Percentiles rank a stretch among this genome's conserved stretches.
phyloP scores from a whole-genome alignment of 768 basidiomycete genomes.

The Phylloporus arenicola region DNA sequence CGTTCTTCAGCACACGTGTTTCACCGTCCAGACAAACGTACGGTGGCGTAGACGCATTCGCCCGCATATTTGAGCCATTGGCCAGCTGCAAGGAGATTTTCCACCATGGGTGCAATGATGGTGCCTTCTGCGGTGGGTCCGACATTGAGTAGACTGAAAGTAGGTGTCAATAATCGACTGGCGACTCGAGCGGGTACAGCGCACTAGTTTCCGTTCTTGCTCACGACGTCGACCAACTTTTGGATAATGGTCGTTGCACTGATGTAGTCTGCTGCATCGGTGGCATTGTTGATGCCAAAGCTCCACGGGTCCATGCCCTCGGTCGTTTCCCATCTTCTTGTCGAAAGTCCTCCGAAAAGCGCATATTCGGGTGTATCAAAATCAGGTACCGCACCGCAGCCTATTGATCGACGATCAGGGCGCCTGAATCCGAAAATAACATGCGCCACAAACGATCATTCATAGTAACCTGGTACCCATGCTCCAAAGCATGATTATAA shows the following conservation, averaged over 20 bases:
- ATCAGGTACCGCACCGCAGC: conserved; percentile 46
- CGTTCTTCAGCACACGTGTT: not conserved
- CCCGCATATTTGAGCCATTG: conserved; percentile 47
- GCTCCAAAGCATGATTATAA: conserved; percentile 39
- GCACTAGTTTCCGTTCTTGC: conserved; percentile 60
- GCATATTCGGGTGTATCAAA: conserved; percentile 55
- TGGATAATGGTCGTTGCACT: conserved; percentile 45
- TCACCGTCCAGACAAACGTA: conserved; percentile 15
- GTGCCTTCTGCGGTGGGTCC: conserved; percentile 53
- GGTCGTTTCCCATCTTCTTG: conserved; percentile 50
- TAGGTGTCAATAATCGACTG: not conserved
- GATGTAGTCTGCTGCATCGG: conserved; percentile 42
- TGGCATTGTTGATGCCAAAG: conserved; percentile 44
- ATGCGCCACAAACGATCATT: conserved; percentile 33
- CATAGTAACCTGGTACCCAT: conserved; percentile 44
- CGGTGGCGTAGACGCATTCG: conserved; percentile 49
- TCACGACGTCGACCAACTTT: conserved; percentile 50
- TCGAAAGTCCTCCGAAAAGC: conserved; percentile 42
- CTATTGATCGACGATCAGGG: conserved; percentile 21
- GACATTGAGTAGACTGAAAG: conserved; percentile 42
- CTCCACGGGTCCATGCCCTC: conserved; percentile 55
- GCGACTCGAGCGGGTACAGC: conserved; percentile 8
- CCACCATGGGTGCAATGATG: conserved; percentile 44
- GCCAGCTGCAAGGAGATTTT: conserved; percentile 47
- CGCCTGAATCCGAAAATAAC: not conserved